Evolutionary conservation across 2,329 filamentous ascomycete genomes (phyloP), one percentile per base, ranked within the genome.

Genomic region (Pyrenophora seminiperda): DNA sequence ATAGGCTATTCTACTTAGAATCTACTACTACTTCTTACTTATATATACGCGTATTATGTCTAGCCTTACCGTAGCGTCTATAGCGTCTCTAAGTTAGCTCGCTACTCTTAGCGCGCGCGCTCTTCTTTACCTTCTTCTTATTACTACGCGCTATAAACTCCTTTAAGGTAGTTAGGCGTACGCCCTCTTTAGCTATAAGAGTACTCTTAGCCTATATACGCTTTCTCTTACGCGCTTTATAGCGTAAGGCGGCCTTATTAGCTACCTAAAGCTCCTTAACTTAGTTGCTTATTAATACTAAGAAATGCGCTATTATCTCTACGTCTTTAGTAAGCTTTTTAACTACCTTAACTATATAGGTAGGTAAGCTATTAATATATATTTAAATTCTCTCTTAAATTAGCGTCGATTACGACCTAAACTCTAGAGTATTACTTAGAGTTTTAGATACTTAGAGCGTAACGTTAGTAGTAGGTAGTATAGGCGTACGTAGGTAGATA

Each of bases 401-500:
- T 11, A 56, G 45, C 14, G 41, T 53, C 22, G 36, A 29, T 37
- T 56, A 37, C 27, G 45, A 44, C 27, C 45, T 36, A 31, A 44
- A 24, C 14, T 55, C 48, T 55, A 24, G 5, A 9, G 22, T 24
- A 7, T 24, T 24, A 9, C 22, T 24, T 24, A 36, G 56, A 19
- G 56, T 56, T 46, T 44, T 22, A 5, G 46, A 24, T 17, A 50
- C 34, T 49, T 37, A 56, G 17, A 17, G 29, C 32, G 32, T 20
- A 7, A 29, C 38, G 18, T 27, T 13, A 20, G 44, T 17, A 11
- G 41, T 30, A 22, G 39, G 36, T 41, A 40, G 43, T 22, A 42
- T 40, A 34, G 40, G 50, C 46, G 22, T 24, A 3, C 22, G 22
- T 9, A 24, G 22, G 44, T 58, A 30, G 15, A 62, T 53, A 53